Conservation (phyloP, 2,329 filamentous ascomycete species). For the Pseudogymnoascus verrucosus region DNA sequence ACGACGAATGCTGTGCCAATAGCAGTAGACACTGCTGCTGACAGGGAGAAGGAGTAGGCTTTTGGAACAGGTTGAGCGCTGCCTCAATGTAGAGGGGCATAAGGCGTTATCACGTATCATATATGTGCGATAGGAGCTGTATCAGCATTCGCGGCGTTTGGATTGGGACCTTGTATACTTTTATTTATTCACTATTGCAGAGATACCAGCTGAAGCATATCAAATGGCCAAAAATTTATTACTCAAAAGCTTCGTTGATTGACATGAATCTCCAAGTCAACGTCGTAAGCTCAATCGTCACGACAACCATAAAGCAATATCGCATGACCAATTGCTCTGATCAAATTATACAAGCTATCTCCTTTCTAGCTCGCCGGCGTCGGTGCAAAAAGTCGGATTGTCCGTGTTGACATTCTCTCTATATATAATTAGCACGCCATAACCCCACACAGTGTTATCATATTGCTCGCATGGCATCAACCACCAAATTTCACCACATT, state of each 20-base stretch:
- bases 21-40: conserved; percentile 20
- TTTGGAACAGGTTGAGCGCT: neutral
- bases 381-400: neutral
- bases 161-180: neutral
- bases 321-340: neutral
- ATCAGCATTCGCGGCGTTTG: neutral
- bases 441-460: conserved; percentile 6
- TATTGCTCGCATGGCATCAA: neutral
- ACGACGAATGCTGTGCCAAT: conserved; percentile 27
- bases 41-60: conserved; percentile 13
- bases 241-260: neutral
- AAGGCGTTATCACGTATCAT: neutral
- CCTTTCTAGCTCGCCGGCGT: neutral
- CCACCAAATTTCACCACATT: conserved; percentile 4
- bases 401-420: conserved; percentile 1
- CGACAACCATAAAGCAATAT: neutral
- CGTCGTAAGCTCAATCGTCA: neutral
- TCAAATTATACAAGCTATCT: neutral
- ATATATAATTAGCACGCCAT: conserved; percentile 7
- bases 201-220: conserved; percentile 3
- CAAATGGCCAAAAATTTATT: neutral
- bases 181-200: neutral
- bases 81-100: neutral
- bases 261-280: neutral
- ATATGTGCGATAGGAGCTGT: conserved; percentile 2